Conservation (phyloP, 2,329 filamentous ascomycete genomes). For the Periconia digitata region DNA sequence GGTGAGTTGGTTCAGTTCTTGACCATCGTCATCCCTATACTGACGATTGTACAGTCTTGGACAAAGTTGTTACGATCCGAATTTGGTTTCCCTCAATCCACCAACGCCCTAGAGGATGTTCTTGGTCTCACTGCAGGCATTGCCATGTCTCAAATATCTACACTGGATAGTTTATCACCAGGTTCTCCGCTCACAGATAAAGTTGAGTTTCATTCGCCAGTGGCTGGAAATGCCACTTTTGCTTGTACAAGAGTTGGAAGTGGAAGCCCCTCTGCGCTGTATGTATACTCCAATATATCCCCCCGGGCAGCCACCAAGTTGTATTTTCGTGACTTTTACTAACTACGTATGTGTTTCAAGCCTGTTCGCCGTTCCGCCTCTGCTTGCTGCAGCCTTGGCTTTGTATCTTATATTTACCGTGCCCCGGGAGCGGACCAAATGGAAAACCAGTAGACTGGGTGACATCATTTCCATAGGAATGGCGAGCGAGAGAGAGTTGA, state of each 20-base stretch:
- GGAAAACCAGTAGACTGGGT: slow-evolving; percentile 4
- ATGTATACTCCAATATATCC: background rate
- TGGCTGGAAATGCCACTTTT: slow-evolving; percentile 6
- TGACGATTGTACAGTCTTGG: slow-evolving; percentile 4
- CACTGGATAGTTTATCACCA: background rate
- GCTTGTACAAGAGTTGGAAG: slow-evolving; percentile 8
- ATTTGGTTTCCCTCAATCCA: slow-evolving; percentile 6
- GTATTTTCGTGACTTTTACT: too few species aligned
- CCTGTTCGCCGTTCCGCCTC: slow-evolving; percentile 8
- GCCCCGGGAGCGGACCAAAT: slow-evolving; percentile 3
- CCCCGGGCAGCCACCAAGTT: too few species aligned
- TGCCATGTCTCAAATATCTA: slow-evolving; percentile 8
- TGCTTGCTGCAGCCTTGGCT: slow-evolving; percentile 2
- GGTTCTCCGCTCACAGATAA: slow-evolving; percentile 1
- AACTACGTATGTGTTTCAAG: background rate
- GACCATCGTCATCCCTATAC: too few species aligned
- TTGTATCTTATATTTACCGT: slow-evolving; percentile 6
- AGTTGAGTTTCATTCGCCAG: slow-evolving; percentile 1
- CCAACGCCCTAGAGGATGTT: slow-evolving; percentile 8
- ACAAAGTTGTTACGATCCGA: slow-evolving; percentile 1
- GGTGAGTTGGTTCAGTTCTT: too few species aligned
- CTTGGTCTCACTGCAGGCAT: slow-evolving; percentile 7
- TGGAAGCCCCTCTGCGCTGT: slow-evolving; percentile 1
- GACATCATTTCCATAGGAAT: slow-evolving; percentile 9
- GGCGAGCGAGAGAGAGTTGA: slow-evolving; percentile 5